Percentiles rank a stretch among this genome's conserved stretches.
phyloP scores from a whole-genome alignment of 2,329 filamentous ascomycete genomes.

The Pseudogymnoascus destructans region DNA sequence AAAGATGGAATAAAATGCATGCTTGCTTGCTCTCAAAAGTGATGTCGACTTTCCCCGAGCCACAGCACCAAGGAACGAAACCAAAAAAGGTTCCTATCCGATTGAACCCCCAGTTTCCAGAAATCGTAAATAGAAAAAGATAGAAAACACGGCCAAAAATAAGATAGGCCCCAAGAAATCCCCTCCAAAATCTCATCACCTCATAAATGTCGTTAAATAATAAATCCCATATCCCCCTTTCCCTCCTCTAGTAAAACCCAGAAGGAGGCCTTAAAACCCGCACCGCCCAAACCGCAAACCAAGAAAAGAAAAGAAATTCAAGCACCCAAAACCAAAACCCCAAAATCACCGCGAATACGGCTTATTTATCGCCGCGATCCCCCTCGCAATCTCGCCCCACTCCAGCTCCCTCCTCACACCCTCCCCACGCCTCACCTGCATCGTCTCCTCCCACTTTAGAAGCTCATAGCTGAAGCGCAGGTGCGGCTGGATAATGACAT shows the following conservation, averaged over 20 bases:
- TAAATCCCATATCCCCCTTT: background rate
- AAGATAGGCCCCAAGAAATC: background rate
- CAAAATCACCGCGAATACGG: slow-evolving; percentile 43
- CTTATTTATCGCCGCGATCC: slow-evolving; percentile 91
- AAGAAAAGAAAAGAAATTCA: background rate
- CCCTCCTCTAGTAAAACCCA: slow-evolving; percentile 1
- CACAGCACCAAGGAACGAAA: background rate
- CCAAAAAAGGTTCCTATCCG: background rate
- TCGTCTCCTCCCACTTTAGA: slow-evolving; percentile 83
- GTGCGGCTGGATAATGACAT: slow-evolving; percentile 97
- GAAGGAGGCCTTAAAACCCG: background rate
- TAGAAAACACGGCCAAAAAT: background rate
- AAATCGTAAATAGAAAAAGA: background rate
- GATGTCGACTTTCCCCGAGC: background rate
- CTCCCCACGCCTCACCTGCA: slow-evolving; percentile 40
- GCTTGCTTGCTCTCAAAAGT: background rate
- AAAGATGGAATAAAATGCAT: background rate
- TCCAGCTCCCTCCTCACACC: slow-evolving; percentile 66
- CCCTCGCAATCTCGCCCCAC: slow-evolving; percentile 76
- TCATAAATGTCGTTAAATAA: slow-evolving; percentile 5
- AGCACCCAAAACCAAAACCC: background rate
- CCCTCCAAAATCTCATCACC: background rate
- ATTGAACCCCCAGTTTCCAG: background rate
- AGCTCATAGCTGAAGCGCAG: slow-evolving; percentile 90
- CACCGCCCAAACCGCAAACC: background rate